phyloP scores from a whole-genome alignment of 352 stramenopile genomes.

The Pythium monospermum region DNA sequence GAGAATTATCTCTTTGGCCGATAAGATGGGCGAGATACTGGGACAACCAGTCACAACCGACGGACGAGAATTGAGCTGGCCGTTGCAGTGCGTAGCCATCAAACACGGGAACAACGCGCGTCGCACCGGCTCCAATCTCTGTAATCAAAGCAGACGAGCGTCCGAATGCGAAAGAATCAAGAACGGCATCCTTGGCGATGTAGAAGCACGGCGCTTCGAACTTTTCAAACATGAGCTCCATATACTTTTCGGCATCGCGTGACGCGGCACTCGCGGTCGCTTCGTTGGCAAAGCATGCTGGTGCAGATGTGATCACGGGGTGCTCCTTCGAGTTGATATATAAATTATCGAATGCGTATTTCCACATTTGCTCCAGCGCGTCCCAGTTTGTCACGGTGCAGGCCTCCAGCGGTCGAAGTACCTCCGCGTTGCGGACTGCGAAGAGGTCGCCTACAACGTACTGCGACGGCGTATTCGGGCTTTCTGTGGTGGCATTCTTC shows the following conservation, averaged over 20 bases:
- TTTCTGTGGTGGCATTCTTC: conserved; percentile 10
- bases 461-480: conserved; percentile 2
- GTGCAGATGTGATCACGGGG: conserved; percentile 69
- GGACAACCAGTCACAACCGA: conserved; percentile 69
- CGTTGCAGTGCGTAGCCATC: conserved; percentile 87
- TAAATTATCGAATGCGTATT: conserved; percentile 64
- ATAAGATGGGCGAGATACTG: conserved; percentile 75
- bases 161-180: conserved; percentile 90
- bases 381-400: conserved; percentile 80
- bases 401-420: conserved; percentile 49
- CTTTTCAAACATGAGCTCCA: conserved; percentile 92
- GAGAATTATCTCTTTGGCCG: conserved; percentile 24
- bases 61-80: conserved; percentile 64
- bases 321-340: conserved; percentile 63
- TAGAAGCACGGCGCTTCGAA: conserved; percentile 89
- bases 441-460: conserved; percentile 52
- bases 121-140: conserved; percentile 83
- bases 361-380: conserved; percentile 81
- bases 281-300: conserved; percentile 74
- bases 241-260: conserved; percentile 71
- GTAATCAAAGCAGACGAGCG: conserved; percentile 82
- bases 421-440: conserved; percentile 47
- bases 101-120: conserved; percentile 86
- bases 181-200: conserved; percentile 84
- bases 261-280: conserved; percentile 46